Evolutionary conservation across 1,284 basidiomycete genomes (phyloP).

Genomic region (Erythrobasidium hasegawianum): DNA sequence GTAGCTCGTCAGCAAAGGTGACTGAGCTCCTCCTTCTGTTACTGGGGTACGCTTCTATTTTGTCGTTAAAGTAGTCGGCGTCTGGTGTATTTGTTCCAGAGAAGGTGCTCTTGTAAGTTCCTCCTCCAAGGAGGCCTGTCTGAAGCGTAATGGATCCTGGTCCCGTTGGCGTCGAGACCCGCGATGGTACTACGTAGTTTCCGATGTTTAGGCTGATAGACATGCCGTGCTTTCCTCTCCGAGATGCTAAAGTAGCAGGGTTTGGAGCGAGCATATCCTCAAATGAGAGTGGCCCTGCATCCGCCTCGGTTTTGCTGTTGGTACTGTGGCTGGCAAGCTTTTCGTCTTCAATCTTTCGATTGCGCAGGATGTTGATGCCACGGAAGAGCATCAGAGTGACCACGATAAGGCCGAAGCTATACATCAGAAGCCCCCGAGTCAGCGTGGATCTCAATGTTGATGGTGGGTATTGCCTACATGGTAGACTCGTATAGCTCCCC

Average conservation of each 20-base stretch:
- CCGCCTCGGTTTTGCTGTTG: not conserved
- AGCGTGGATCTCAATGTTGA: too few species aligned
- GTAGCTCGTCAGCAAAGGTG: slow-evolving; percentile 14
- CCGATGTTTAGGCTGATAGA: slow-evolving; percentile 21
- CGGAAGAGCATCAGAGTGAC: slow-evolving; percentile 22
- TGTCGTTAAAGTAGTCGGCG: not conserved
- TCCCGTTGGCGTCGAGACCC: not conserved
- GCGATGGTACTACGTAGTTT: slow-evolving; percentile 28
- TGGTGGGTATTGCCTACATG: slow-evolving; percentile 4
- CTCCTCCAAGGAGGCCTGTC: too few species aligned
- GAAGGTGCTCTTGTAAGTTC: not conserved
- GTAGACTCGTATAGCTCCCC: slow-evolving; percentile 28
- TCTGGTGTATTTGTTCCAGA: not conserved
- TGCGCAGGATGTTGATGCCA: slow-evolving; percentile 29
- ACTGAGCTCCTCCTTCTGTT: slow-evolving; percentile 23
- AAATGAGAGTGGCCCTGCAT: not conserved
- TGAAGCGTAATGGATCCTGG: not conserved
- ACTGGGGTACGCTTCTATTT: not conserved
- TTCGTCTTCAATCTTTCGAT: slow-evolving; percentile 12
- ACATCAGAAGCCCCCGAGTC: not conserved
- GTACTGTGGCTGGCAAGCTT: not conserved
- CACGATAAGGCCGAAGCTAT: slow-evolving; percentile 19
- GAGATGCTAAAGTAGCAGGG: slow-evolving; percentile 2
- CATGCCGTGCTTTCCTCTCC: slow-evolving; percentile 22
- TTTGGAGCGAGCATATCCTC: not conserved